Evolutionary conservation across 768 basidiomycete species (phyloP), one percentile per base, ranked within the genome.

Genomic region (Phylloporus scabripes): DNA sequence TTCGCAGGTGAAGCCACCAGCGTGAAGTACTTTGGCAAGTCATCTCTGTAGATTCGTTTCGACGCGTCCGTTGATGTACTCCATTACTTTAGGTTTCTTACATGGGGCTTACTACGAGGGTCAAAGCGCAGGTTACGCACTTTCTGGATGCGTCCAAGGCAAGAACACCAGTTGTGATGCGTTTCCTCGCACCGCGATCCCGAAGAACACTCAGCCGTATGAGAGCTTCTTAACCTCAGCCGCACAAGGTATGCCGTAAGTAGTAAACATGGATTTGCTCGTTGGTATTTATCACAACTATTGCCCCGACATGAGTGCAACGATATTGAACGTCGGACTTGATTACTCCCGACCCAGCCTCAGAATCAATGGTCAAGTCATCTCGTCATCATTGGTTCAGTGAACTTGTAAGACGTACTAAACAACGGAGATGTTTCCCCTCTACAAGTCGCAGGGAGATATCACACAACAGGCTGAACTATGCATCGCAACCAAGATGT

Each of bases 1-100:
- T 85, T 84, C 53, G 76, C 81, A 0, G 82, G 82, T 4, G 82
- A 85, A 60, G 80, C 76, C 7, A 82, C 76, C 10, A 82, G 75
- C 48, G 61, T 71, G 42, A 71, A 76, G 52, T 79, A 80, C 65
- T 83, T 74, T 53, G 82, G 82, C 80, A 40, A 33, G 75, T 68
- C 2, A 9, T 42, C n/a, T 28, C 17, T 53, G n/a, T 26, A 12
- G 4, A 3, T 9, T 14, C 11, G 26, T 7, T 39, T 12, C 41
- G 39, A 10, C 20, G 12, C 26, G 14, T 42, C 11, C 3, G 7
- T 18, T 49, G 17, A 64, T 5, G 15, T 2, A 18, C 9, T 8
- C 5, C 33, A 20, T 34, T 10, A 6, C 12, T 8, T 14, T 43
- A 81, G 80, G 79, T 15, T 80, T 75, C 60, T 61, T 81, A 18